These are phyloP conservation scores for Ceratobasidium sp. DNA, from an alignment of 1,284 basidiomycete genomes.

Conservation along the genomic window DNA sequence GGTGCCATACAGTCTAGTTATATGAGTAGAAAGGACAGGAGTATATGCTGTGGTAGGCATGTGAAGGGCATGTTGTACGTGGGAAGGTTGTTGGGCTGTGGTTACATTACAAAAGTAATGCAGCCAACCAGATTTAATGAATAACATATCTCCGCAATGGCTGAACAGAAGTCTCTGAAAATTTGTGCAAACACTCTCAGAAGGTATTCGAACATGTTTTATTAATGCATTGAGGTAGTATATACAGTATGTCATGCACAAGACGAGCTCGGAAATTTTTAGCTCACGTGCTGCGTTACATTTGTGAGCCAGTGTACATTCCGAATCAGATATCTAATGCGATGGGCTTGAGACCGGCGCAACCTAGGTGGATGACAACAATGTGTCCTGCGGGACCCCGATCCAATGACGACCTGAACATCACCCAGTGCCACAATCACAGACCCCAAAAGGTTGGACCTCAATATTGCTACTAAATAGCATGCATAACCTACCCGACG, in stretches of 20 bases:
- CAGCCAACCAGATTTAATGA: not conserved
- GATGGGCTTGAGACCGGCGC: no score
- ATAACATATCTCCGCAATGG: not conserved
- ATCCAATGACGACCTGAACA: no score
- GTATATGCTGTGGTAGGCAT: not conserved
- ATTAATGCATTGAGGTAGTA: not conserved
- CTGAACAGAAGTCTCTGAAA: not conserved
- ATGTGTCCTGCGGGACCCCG: no score
- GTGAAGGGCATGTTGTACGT: not conserved
- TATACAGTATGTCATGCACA: not conserved
- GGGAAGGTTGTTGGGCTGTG: not conserved
- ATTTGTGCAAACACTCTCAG: not conserved
- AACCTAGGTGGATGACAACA: no score
- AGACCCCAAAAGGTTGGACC: no score
- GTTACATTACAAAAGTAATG: slow-evolving; percentile 40
- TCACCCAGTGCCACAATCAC: no score
- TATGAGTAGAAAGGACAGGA: not conserved
- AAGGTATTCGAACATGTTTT: not conserved
- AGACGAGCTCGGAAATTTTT: not conserved
- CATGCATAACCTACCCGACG: no score
- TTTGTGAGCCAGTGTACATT: slow-evolving; percentile 35
- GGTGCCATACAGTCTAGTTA: not conserved
- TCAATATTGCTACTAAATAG: no score
- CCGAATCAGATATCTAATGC: no score
- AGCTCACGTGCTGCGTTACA: slow-evolving; percentile 25